These are phyloP conservation scores for Bromus sterilis DNA, from an alignment of 176 grass and related monocot species.

Conservation along the genomic window DNA sequence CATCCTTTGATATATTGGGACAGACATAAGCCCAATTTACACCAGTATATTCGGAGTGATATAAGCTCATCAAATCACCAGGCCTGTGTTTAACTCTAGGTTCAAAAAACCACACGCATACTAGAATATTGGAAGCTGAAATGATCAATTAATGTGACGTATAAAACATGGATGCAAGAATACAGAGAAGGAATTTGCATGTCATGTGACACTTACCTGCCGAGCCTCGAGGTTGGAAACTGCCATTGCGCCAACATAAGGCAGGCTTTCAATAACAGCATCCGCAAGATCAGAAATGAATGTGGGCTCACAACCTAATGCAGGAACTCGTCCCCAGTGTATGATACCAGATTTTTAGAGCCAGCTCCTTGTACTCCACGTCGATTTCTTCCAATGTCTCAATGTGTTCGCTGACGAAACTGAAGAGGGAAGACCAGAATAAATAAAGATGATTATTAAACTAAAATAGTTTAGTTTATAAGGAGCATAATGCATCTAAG, in stretches of 20 bases:
- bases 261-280: slow-evolving; percentile 88
- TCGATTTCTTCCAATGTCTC: slow-evolving; percentile 99
- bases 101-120: neutral
- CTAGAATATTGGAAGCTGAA: neutral
- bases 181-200: neutral
- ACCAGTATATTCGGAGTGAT: neutral
- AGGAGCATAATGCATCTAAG: neutral
- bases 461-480: neutral
- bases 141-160: neutral
- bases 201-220: slow-evolving; percentile 54
- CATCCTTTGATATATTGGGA: too few species aligned
- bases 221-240: slow-evolving; percentile 97
- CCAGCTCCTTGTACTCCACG: slow-evolving; percentile 78
- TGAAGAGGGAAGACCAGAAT: slow-evolving; percentile 32
- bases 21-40: neutral
- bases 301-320: slow-evolving; percentile 71
- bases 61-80: neutral
- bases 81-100: neutral
- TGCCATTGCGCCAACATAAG: slow-evolving; percentile 97
- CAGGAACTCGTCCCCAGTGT: slow-evolving; percentile 85
- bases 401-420: slow-evolving; percentile 99
- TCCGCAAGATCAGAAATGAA: slow-evolving; percentile 81
- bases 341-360: slow-evolving; percentile 85
- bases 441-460: neutral
- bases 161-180: neutral